phyloP scores from a whole-genome alignment of 352 stramenopile species.

The Phytopythium sindhum region DNA sequence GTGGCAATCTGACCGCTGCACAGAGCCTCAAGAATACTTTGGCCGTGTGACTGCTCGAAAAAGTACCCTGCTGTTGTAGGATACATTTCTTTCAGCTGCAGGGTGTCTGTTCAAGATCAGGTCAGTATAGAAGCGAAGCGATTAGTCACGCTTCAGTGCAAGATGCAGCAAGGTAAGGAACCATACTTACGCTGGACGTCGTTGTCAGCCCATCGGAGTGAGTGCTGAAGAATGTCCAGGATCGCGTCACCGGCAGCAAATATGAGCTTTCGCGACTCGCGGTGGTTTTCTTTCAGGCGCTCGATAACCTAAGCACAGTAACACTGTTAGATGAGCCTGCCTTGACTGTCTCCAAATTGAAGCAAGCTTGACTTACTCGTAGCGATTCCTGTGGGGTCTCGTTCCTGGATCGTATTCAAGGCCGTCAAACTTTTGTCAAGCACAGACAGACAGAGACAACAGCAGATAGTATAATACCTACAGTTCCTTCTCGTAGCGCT shows the following conservation, averaged over 20 bases:
- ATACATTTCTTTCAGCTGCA: constrained; percentile 66
- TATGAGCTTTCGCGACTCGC: constrained; percentile 52
- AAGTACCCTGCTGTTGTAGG: constrained; percentile 48
- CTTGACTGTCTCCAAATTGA: background rate
- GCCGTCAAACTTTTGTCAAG: background rate
- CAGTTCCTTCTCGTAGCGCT: constrained; percentile 54
- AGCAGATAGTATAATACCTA: constrained; percentile 19
- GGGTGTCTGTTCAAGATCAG: constrained; percentile 26
- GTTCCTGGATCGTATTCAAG: constrained; percentile 15
- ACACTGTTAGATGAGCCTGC: background rate
- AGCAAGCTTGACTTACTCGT: background rate
- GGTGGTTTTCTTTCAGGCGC: constrained; percentile 45
- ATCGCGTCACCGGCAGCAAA: constrained; percentile 61
- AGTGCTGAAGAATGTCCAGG: constrained; percentile 56
- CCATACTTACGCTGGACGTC: constrained; percentile 45
- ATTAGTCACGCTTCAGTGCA: background rate
- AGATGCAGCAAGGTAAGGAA: too few relatives aligned
- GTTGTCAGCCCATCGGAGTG: constrained; percentile 46
- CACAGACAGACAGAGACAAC: background rate
- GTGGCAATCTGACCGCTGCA: constrained; percentile 51
- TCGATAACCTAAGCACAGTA: constrained; percentile 48
- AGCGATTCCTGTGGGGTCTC: constrained; percentile 36
- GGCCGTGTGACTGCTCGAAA: constrained; percentile 52
- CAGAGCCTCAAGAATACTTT: constrained; percentile 51
- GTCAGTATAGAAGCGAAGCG: background rate